phyloP scores from a whole-genome alignment of 129 eudicot genomes.

The Tagetes erecta region DNA sequence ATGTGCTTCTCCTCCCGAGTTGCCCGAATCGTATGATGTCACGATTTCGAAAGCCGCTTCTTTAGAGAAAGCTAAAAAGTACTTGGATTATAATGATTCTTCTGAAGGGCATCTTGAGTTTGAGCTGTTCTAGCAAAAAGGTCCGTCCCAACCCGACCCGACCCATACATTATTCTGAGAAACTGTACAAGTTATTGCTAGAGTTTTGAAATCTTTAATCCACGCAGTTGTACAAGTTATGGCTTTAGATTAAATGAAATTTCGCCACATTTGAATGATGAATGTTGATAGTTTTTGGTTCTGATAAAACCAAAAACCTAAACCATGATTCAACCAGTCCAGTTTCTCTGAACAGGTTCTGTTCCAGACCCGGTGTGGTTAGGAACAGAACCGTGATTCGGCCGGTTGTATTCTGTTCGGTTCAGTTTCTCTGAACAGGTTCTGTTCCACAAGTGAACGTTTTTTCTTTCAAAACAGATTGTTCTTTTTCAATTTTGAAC shows the following conservation, averaged over 20 bases:
- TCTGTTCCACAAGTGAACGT: neutral
- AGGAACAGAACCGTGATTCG: neutral
- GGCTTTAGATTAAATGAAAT: slow-evolving; percentile 28
- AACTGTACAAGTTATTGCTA: slow-evolving; percentile 18
- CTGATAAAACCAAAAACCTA: neutral
- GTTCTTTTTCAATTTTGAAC: neutral
- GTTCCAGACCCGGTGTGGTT: neutral
- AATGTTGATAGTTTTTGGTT: neutral
- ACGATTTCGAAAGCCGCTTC: slow-evolving; percentile 33
- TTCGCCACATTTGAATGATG: slow-evolving; percentile 29
- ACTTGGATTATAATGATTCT: slow-evolving; percentile 48
- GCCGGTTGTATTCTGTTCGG: neutral
- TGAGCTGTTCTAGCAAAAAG: slow-evolving; percentile 37
- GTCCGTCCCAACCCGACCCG: no score
- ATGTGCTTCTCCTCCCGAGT: slow-evolving; percentile 79
- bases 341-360: neutral
- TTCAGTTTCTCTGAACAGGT: neutral
- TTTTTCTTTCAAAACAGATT: no score
- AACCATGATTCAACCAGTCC: neutral
- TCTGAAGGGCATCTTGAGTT: slow-evolving; percentile 70
- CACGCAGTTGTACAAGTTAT: slow-evolving; percentile 29
- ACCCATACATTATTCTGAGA: slow-evolving; percentile 13
- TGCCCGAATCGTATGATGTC: slow-evolving; percentile 61
- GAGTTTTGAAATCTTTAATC: slow-evolving; percentile 37
- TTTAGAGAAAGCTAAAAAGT: slow-evolving; percentile 49